phyloP scores from a whole-genome alignment of 148 eudicot species.

The Rhododendron williamsianum region DNA sequence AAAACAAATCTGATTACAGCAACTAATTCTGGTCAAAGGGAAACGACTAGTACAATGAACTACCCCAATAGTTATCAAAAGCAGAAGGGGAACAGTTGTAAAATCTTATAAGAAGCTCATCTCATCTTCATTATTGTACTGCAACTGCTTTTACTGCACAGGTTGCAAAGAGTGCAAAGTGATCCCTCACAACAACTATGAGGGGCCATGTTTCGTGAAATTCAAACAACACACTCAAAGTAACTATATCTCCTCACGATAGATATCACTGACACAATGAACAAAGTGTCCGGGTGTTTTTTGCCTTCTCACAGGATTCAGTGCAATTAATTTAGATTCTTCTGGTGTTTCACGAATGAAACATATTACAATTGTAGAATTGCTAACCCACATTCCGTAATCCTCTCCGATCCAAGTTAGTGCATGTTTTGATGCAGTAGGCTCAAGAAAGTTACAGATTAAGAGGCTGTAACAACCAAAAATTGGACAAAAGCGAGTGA shows the following conservation, averaged over 20 bases:
- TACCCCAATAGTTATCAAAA: background rate
- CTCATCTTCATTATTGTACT: background rate
- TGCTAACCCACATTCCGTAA: background rate
- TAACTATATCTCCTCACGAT: background rate
- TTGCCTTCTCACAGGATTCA: background rate
- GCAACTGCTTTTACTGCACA: background rate
- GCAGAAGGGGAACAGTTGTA: background rate
- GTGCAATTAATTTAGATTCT: background rate
- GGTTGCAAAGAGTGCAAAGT: background rate
- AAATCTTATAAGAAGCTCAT: background rate
- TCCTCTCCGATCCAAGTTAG: background rate
- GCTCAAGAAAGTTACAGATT: background rate
- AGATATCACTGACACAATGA: background rate
- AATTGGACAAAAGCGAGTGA: background rate
- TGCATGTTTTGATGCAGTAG: background rate
- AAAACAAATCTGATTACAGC: background rate
- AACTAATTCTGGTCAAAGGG: background rate
- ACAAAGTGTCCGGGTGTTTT: background rate
- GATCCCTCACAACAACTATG: background rate
- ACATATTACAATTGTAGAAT: background rate
- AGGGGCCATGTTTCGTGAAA: background rate
- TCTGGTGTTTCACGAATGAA: background rate
- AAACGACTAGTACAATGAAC: background rate
- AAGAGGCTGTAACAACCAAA: background rate
- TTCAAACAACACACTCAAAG: background rate